A percentile compares a stretch with the other conserved stretches of the same genome.
Evolutionary conservation across 2,329 filamentous ascomycete species (phyloP).

Genomic region (Pseudohalonectria lignicola): DNA sequence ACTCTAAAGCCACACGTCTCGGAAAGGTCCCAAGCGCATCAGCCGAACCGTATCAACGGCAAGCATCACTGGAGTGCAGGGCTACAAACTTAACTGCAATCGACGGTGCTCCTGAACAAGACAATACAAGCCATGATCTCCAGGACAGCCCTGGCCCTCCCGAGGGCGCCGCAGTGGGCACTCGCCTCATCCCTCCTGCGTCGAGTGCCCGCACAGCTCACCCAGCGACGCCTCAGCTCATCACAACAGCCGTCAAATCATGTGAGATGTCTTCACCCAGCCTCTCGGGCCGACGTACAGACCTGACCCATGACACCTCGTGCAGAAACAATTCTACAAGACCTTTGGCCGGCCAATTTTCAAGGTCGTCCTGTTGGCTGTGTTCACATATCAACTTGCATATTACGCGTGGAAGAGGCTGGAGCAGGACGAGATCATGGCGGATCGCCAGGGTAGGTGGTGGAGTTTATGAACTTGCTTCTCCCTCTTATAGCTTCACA

Average conservation of each 20-base stretch:
- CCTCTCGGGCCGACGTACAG: background rate
- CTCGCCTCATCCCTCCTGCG: too few species aligned
- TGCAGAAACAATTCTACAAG: slow-evolving; percentile 58
- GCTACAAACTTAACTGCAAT: too few species aligned
- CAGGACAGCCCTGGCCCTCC: too few species aligned
- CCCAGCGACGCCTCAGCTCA: background rate
- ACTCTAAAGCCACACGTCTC: too few species aligned
- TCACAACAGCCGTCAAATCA: slow-evolving; percentile 1
- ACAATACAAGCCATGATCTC: too few species aligned
- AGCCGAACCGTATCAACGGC: too few species aligned
- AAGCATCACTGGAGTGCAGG: too few species aligned
- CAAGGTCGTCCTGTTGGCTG: slow-evolving; percentile 63
- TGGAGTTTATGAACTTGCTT: too few species aligned
- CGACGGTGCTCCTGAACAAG: too few species aligned
- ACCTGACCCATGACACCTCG: background rate
- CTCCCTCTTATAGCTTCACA: too few species aligned
- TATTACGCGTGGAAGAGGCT: slow-evolving; percentile 69
- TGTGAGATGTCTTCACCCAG: background rate
- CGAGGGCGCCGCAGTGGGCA: too few species aligned
- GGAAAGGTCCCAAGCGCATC: too few species aligned
- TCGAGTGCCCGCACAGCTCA: background rate
- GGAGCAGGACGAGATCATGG: slow-evolving; percentile 58
- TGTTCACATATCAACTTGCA: slow-evolving; percentile 67
- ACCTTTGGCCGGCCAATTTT: slow-evolving; percentile 62
- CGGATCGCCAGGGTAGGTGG: slow-evolving; percentile 44